Conservation (phyloP, 2,329 filamentous ascomycete genomes). For the Phialophora verrucosa region DNA sequence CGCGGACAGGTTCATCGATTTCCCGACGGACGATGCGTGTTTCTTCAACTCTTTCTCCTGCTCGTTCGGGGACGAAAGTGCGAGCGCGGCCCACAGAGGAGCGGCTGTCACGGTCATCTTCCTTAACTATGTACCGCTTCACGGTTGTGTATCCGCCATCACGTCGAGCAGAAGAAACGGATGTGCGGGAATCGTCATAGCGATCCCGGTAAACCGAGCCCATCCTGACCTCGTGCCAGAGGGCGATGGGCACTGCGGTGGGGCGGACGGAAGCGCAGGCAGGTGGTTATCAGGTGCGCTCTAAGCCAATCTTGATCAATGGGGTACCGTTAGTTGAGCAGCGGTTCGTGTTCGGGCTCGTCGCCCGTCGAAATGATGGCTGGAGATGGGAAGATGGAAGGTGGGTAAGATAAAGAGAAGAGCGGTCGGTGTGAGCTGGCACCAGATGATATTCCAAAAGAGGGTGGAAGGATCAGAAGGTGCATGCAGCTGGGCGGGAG, state of each 20-base stretch:
- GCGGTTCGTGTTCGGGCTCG: background rate
- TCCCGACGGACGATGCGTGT: slow-evolving; percentile 55
- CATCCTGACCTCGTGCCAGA: slow-evolving; percentile 28
- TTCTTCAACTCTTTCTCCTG: slow-evolving; percentile 46
- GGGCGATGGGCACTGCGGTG: background rate
- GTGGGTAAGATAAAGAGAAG: slow-evolving; percentile 16
- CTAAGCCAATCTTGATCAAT: background rate
- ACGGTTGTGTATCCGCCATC: slow-evolving; percentile 59
- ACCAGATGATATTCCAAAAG: slow-evolving; percentile 21
- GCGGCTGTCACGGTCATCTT: slow-evolving; percentile 46
- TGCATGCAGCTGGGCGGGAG: slow-evolving; percentile 17
- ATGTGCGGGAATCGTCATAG: slow-evolving; percentile 48
- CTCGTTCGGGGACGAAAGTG: slow-evolving; percentile 52
- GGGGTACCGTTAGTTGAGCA: background rate
- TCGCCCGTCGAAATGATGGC: background rate
- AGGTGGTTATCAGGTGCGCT: slow-evolving; percentile 4
- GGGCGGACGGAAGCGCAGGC: background rate
- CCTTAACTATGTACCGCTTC: slow-evolving; percentile 61
- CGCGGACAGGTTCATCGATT: slow-evolving; percentile 42
- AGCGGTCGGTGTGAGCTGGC: slow-evolving; percentile 29
- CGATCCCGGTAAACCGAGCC: slow-evolving; percentile 45
- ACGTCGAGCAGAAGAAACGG: slow-evolving; percentile 43
- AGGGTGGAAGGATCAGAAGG: slow-evolving; percentile 28
- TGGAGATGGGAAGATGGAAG: slow-evolving; percentile 27
- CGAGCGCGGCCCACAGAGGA: slow-evolving; percentile 41